phyloP scores from a whole-genome alignment of 176 grass and related monocot species.

The Carex littledalei region DNA sequence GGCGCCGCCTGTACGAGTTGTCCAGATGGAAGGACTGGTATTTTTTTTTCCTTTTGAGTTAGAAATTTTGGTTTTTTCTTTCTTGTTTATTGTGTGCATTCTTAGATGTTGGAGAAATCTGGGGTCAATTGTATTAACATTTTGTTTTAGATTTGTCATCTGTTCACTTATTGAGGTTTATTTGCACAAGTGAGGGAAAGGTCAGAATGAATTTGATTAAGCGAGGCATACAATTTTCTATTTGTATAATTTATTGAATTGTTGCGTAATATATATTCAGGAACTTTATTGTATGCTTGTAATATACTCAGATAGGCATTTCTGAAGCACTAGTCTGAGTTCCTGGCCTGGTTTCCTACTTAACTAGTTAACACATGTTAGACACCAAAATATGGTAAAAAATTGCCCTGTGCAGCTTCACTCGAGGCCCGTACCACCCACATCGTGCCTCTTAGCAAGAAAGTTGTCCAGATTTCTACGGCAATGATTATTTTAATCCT shows the following conservation, averaged over 20 bases:
- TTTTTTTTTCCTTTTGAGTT: neutral
- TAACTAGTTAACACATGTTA: neutral
- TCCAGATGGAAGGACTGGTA: constrained; percentile 99
- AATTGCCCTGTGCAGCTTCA: neutral
- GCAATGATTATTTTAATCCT: neutral
- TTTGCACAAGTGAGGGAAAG: neutral
- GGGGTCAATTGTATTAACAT: neutral
- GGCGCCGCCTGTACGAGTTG: constrained; percentile 52
- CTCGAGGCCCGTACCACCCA: neutral
- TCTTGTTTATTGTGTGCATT: neutral
- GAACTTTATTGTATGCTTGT: neutral
- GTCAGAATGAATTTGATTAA: neutral
- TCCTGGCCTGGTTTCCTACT: neutral
- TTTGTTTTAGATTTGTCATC: neutral
- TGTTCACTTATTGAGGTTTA: neutral
- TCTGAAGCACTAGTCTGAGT: neutral
- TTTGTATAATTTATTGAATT: neutral
- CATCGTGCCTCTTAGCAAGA: neutral
- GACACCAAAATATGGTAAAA: neutral
- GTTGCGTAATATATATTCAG: neutral
- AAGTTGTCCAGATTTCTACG: neutral
- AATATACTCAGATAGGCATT: neutral
- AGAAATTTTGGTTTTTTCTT: neutral
- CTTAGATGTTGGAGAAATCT: neutral
- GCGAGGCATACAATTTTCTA: neutral